Evolutionary conservation across 164 flowering plant genomes (phyloP).

Genomic region (Vitis rupestris): DNA sequence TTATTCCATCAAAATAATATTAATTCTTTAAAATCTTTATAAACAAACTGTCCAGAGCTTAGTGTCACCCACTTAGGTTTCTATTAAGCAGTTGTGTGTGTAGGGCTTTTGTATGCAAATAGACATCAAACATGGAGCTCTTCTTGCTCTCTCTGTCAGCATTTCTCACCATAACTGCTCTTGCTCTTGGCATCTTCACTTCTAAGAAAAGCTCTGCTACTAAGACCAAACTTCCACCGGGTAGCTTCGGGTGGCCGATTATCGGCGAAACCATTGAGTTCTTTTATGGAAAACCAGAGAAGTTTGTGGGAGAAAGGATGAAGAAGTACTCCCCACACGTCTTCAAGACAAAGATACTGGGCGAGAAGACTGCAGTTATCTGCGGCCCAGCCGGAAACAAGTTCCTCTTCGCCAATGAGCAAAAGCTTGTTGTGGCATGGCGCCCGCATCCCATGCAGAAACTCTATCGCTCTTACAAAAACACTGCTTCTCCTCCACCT

Average conservation of each 20-base stretch:
- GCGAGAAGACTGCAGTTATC: conserved; percentile 29
- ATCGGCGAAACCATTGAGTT: conserved; percentile 38
- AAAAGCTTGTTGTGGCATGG: conserved; percentile 43
- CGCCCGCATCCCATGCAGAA: conserved; percentile 40
- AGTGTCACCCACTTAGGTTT: no score
- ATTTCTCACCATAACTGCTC: not conserved
- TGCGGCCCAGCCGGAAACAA: conserved; percentile 41
- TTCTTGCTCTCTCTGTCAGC: not conserved
- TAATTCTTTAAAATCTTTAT: no score
- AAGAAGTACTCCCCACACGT: conserved; percentile 18
- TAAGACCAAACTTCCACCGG: conserved; percentile 30
- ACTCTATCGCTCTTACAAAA: conserved; percentile 24
- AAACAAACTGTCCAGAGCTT: no score
- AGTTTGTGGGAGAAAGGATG: conserved; percentile 38
- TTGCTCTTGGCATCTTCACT: not conserved
- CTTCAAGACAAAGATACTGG: conserved; percentile 37
- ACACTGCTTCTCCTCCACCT: conserved; percentile 15
- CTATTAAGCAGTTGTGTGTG: no score
- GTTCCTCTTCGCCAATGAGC: conserved; percentile 54
- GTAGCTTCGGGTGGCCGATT: conserved; percentile 30
- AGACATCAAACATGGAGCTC: not conserved
- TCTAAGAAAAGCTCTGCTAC: not conserved
- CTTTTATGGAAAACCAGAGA: conserved; percentile 38
- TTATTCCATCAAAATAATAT: no score
- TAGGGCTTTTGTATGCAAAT: no score